These are phyloP conservation scores for Moesziomyces sp. DNA, from an alignment of 1,284 basidiomycete genomes.

Conservation along the genomic window DNA sequence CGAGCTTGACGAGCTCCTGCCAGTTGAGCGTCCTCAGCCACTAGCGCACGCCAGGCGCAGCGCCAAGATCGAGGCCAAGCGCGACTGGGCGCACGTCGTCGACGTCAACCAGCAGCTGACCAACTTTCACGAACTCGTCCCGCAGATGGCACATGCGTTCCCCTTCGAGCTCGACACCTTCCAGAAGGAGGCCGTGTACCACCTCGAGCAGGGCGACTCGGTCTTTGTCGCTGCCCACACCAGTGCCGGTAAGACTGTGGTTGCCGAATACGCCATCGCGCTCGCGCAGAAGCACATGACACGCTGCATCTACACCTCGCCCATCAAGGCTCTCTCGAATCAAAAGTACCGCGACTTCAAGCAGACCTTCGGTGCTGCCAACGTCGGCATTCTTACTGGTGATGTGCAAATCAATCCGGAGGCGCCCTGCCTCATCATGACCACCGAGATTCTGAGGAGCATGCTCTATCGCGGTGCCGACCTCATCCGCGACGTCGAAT, in stretches of 20 bases:
- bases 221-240: slow-evolving; percentile 99
- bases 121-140: slow-evolving; percentile 88
- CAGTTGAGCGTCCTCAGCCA: slow-evolving; percentile 53
- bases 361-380: slow-evolving; percentile 88
- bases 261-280: slow-evolving; percentile 98
- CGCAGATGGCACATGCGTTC: slow-evolving; percentile 84
- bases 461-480: slow-evolving; percentile 88
- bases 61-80: slow-evolving; percentile 72
- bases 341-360: slow-evolving; percentile 99
- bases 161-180: slow-evolving; percentile 88
- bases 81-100: slow-evolving; percentile 97
- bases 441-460: slow-evolving; percentile 95
- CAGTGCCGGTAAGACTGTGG: slow-evolving; percentile 98
- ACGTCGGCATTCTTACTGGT: slow-evolving; percentile 95
- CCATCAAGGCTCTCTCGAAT: slow-evolving; percentile 98
- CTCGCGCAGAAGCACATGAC: slow-evolving; percentile 98
- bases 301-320: slow-evolving; percentile 96
- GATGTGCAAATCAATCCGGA: slow-evolving; percentile 99
- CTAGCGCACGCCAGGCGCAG: slow-evolving; percentile 31
- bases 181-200: slow-evolving; percentile 98
- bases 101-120: slow-evolving; percentile 88
- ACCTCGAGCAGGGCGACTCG: slow-evolving; percentile 95
- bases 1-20: slow-evolving; percentile 65
- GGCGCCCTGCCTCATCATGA: slow-evolving; percentile 88
- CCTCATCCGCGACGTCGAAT: slow-evolving; percentile 97